Conservation (phyloP, 495 filamentous ascomycete species). For the Immersiella caudata region DNA sequence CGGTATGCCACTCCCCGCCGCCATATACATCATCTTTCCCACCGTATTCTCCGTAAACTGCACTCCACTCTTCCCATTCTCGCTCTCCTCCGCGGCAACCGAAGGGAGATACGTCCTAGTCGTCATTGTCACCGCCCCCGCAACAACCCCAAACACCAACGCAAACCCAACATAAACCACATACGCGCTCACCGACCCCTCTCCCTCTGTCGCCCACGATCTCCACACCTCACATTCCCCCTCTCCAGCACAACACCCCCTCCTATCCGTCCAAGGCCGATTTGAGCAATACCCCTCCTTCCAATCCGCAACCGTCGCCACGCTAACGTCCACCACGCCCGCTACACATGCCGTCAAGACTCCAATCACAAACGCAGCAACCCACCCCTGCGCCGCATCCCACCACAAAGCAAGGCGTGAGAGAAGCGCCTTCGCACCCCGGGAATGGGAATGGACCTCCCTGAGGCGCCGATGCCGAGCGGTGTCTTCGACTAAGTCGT, state of each 20-base stretch:
- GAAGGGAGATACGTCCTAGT: constrained; percentile 53
- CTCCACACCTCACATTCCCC: constrained; percentile 44
- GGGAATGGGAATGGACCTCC: constrained; percentile 14
- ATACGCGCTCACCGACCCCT: constrained; percentile 35
- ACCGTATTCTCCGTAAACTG: constrained; percentile 10
- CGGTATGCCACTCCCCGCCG: constrained; percentile 58
- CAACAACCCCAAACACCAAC: constrained; percentile 53
- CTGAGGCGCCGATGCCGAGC: constrained; percentile 51
- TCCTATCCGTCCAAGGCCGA: constrained; percentile 47
- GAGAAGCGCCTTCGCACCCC: constrained; percentile 38
- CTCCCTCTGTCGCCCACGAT: constrained; percentile 47
- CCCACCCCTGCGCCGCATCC: constrained; percentile 3
- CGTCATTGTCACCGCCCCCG: constrained; percentile 54
- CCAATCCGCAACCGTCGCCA: constrained; percentile 56
- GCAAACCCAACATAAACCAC: constrained; percentile 55
- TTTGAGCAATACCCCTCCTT: constrained; percentile 56
- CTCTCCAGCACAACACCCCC: constrained; percentile 46
- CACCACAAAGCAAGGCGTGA: constrained; percentile 36
- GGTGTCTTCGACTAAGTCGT: constrained; percentile 61
- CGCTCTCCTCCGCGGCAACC: constrained; percentile 16
- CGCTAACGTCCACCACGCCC: constrained; percentile 55
- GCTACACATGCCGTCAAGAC: constrained; percentile 56
- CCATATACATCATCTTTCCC: constrained; percentile 60
- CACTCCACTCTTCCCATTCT: constrained; percentile 15
- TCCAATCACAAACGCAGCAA: constrained; percentile 46